Percentiles rank a stretch among this genome's conserved stretches.
Conservation (phyloP, 192 early-diverging fungal genomes). For the Backusella westeae region DNA sequence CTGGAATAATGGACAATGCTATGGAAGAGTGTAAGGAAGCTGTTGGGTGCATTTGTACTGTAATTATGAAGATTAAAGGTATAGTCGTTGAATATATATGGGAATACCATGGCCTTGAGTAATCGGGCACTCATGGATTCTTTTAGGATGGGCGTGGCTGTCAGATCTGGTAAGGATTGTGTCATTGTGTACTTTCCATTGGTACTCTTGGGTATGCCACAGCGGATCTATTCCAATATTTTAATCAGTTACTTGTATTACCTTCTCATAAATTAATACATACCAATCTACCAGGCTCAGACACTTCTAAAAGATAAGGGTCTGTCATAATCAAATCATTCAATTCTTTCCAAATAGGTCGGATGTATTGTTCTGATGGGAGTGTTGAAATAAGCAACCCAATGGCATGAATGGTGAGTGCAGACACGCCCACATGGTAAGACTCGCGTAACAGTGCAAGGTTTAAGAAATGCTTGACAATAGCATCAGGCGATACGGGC, state of each 20-base stretch:
- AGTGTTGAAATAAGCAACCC: slow-evolving; percentile 39
- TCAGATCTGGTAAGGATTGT: slow-evolving; percentile 27
- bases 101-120: slow-evolving; percentile 47
- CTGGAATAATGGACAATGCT: slow-evolving; percentile 74
- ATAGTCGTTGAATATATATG: slow-evolving; percentile 56
- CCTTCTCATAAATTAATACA: not conserved
- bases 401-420: slow-evolving; percentile 46
- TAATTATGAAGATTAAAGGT: slow-evolving; percentile 62
- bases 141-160: slow-evolving; percentile 21
- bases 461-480: slow-evolving; percentile 41
- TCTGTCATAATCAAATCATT: slow-evolving; percentile 36
- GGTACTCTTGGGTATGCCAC: slow-evolving; percentile 29
- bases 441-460: slow-evolving; percentile 42
- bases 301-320: slow-evolving; percentile 37
- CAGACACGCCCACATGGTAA: slow-evolving; percentile 31
- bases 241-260: not conserved
- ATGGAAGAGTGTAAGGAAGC: slow-evolving; percentile 70
- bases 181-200: slow-evolving; percentile 42
- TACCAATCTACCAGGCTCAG: slow-evolving; percentile 45
- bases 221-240: slow-evolving; percentile 23
- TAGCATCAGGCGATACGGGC: slow-evolving; percentile 37
- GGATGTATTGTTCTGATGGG: slow-evolving; percentile 43
- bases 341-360: slow-evolving; percentile 49
- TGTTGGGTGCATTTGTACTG: slow-evolving; percentile 67
- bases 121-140: slow-evolving; percentile 31